These are phyloP conservation scores for Chlamydomonas asymmetrica DNA, from an alignment of 139 green algal species.

Conservation along the genomic window DNA sequence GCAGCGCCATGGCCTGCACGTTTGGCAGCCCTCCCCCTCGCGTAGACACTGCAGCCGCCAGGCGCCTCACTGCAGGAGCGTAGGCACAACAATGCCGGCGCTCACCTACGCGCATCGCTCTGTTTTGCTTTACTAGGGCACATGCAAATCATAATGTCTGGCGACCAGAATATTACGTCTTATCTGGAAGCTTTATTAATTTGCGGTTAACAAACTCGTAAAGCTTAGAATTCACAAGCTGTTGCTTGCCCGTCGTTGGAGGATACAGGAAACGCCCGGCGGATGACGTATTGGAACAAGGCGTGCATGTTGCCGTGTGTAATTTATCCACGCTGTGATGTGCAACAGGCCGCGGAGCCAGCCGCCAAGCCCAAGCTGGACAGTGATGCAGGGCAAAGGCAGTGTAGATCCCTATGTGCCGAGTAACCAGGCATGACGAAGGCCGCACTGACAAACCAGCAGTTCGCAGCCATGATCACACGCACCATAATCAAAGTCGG, in stretches of 20 bases:
- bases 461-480: neutral
- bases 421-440: neutral
- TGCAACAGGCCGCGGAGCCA: neutral
- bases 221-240: neutral
- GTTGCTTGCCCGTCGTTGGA: too few species aligned
- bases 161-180: neutral
- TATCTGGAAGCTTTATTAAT: neutral
- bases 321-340: neutral
- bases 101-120: too few species aligned
- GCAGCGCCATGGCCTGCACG: constrained; percentile 80
- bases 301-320: too few species aligned
- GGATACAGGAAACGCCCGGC: too few species aligned
- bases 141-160: neutral
- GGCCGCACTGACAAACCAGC: too few species aligned
- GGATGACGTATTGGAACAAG: too few species aligned
- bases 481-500: neutral
- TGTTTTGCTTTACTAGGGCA: neutral
- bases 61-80: constrained; percentile 29
- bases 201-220: neutral
- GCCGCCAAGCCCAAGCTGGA: neutral
- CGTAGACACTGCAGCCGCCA: constrained; percentile 64
- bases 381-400: neutral
- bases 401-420: neutral
- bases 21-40: constrained; percentile 63
- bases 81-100: constrained; percentile 32